These are phyloP conservation scores for Suillus clintonianus DNA, from an alignment of 768 basidiomycete genomes.

Conservation along the genomic window DNA sequence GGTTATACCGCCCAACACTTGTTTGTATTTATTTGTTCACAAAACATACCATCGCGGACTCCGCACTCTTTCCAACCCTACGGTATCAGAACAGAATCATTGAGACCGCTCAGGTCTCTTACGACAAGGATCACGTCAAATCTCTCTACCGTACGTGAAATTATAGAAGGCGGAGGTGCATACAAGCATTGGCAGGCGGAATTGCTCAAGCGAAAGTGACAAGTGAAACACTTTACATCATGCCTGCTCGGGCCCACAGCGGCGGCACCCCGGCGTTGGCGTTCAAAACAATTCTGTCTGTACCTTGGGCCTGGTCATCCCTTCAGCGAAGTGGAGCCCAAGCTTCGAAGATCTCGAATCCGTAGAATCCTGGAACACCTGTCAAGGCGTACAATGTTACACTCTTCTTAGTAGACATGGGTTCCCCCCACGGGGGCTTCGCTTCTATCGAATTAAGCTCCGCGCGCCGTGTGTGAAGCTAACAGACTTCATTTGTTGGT, in stretches of 20 bases:
- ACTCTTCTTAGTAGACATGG: neutral
- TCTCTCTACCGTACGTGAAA: no score
- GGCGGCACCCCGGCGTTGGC: neutral
- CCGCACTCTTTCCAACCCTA: neutral
- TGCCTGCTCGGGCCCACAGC: neutral
- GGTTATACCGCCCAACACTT: no score
- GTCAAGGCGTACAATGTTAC: neutral
- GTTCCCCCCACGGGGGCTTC: neutral
- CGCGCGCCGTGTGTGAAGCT: neutral
- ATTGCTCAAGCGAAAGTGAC: constrained; percentile 1
- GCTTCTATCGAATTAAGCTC: neutral
- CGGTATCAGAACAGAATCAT: neutral
- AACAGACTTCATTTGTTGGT: neutral
- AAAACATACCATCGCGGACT: no score
- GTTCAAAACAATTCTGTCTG: neutral
- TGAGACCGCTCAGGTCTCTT: neutral
- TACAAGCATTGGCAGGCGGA: neutral
- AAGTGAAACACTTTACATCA: neutral
- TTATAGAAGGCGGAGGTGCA: no score
- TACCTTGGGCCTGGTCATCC: neutral
- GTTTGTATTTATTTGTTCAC: no score
- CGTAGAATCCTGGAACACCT: neutral
- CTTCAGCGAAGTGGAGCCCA: neutral
- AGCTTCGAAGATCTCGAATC: neutral
- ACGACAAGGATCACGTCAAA: neutral